Evolutionary conservation across 2,329 filamentous ascomycete genomes (phyloP).

Genomic region (Cladosporium sp.): DNA sequence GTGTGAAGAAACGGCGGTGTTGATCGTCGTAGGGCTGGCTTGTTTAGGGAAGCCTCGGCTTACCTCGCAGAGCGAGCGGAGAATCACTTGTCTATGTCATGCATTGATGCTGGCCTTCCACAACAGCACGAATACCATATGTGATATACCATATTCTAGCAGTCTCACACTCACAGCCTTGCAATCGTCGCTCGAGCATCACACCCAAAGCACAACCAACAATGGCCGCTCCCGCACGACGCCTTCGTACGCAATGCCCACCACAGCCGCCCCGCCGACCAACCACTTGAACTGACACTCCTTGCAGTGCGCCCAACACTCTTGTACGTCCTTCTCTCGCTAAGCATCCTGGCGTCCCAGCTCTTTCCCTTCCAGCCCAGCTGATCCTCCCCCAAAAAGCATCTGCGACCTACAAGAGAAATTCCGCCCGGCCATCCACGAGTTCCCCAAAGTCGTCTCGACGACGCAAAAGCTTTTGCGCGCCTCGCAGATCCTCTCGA

Average conservation of each 20-base stretch:
- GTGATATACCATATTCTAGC: neutral
- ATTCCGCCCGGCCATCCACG: slow-evolving; percentile 78
- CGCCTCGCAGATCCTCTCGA: slow-evolving; percentile 56
- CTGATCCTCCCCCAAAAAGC: slow-evolving; percentile 48
- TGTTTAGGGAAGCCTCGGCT: neutral
- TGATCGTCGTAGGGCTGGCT: slow-evolving; percentile 1
- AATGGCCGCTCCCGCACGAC: slow-evolving; percentile 22
- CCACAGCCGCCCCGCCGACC: neutral
- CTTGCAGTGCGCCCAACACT: slow-evolving; percentile 26
- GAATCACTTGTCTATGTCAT: slow-evolving; percentile 5
- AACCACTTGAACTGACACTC: slow-evolving; percentile 18
- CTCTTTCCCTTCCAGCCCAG: neutral
- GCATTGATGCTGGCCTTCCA: neutral
- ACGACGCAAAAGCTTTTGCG: slow-evolving; percentile 55
- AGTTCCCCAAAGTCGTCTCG: slow-evolving; percentile 72
- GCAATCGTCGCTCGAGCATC: neutral
- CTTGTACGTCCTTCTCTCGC: slow-evolving; percentile 7
- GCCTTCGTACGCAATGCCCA: slow-evolving; percentile 21
- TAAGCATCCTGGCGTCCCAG: neutral
- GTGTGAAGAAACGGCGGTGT: slow-evolving; percentile 1
- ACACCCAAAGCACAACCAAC: neutral
- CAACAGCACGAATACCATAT: neutral
- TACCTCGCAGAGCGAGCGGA: neutral
- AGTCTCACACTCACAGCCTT: neutral
- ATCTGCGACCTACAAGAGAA: slow-evolving; percentile 95